Base-by-base conservation (phyloP, 371 early-diverging fungal genomes). In the Actinomucor elegans region DNA sequence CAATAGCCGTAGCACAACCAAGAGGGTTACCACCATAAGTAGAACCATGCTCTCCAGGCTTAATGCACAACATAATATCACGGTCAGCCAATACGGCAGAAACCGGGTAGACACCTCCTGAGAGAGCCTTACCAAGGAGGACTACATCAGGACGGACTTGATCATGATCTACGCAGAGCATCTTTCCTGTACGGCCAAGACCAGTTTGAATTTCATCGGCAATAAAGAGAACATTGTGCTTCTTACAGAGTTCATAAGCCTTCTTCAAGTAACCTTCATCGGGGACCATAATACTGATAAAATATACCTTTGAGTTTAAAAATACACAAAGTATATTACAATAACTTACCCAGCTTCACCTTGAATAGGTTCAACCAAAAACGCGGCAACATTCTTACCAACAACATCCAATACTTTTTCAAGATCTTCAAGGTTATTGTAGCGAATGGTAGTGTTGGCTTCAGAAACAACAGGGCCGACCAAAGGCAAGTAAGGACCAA, bases 191-290 rank as follows among this genome's bases (percentile, higher is more conserved):
- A 57, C 99, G 89, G 11, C 80, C 96, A 29, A 98, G 78, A 48
- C 99, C 99, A n/a, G 96, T 93, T 74, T 98, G 99, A 67, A 98
- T 94, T 78, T 98, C 99, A 64, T 98, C 99, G 40, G 92, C 94
- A 67, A 98, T 96, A 55, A 98, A 88, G 49, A 98, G 79, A 17
- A 95, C 96, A 59, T 97, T 96, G 81, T 97, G 88, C 74, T 97
- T 89, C 69, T 92, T 90, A 89, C 98, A 98, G 33, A 97, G 82
- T 15, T 89, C 92, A 56, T 88, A 83, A 61, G 86, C 86, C 53
- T 80, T 80, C 63, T 81, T 79, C 44, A 98, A 76, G 74, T 96
- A 98, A 9, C 94, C 97, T 0, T 88, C 82, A 58, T 91, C 93
- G n/a, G 99, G 97, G 4, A 96, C 92, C 66, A 87, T 82, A 67